Percentiles rank a stretch among this genome's conserved stretches.
phyloP scores from a whole-genome alignment of 441 rosid genomes.

The Gossypium davidsonii region DNA sequence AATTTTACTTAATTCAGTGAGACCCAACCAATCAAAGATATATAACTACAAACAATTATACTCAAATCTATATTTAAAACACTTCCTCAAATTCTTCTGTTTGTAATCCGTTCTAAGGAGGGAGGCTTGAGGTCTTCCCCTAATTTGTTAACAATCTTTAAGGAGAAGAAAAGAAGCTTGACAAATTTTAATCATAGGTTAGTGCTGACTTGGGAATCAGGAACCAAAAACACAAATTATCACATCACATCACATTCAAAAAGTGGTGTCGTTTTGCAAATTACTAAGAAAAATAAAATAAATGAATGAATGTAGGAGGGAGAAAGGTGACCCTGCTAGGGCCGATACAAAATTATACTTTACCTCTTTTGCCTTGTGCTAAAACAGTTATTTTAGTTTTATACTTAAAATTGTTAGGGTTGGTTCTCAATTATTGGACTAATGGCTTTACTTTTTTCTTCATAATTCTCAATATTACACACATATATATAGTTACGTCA shows the following conservation, averaged over 20 bases:
- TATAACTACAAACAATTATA: too few relatives aligned
- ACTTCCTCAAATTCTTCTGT: slow-evolving; percentile 11
- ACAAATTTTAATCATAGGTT: slow-evolving; percentile 29
- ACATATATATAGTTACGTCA: too few relatives aligned
- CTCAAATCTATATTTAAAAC: too few relatives aligned
- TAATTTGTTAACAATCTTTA: slow-evolving; percentile 29
- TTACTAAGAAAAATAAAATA: neutral
- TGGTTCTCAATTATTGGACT: too few relatives aligned
- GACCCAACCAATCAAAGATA: too few relatives aligned
- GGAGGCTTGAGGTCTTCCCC: slow-evolving; percentile 17
- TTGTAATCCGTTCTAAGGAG: slow-evolving; percentile 22
- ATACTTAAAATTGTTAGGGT: too few relatives aligned
- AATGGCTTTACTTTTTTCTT: too few relatives aligned
- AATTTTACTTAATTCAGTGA: too few relatives aligned
- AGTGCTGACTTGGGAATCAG: slow-evolving; percentile 35
- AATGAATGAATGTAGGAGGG: neutral
- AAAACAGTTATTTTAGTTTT: too few relatives aligned
- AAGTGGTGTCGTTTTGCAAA: neutral
- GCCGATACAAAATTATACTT: neutral
- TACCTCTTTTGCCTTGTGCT: neutral
- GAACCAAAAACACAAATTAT: slow-evolving; percentile 17
- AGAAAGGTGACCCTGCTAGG: too few relatives aligned
- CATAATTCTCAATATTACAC: too few relatives aligned
- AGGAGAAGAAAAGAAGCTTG: slow-evolving; percentile 32
- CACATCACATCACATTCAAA: neutral